Evolutionary conservation across 1,284 basidiomycete genomes (phyloP).

Genomic region (Jaminaea rosea): DNA sequence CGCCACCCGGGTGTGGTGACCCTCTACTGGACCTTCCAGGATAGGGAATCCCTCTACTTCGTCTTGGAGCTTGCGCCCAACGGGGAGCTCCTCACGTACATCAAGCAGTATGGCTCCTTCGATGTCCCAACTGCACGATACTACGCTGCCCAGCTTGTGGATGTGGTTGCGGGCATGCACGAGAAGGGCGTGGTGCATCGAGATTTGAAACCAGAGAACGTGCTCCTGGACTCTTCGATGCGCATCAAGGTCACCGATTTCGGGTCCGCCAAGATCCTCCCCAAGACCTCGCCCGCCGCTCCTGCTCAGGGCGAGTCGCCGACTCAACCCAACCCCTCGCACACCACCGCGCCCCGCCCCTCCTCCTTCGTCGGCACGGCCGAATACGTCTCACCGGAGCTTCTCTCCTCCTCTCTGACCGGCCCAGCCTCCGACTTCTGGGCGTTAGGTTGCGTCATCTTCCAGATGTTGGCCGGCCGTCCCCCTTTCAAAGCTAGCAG

Average conservation of each 20-base stretch:
- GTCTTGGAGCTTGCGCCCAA: constrained; percentile 43
- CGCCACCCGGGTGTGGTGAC: constrained; percentile 41
- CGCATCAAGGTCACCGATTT: constrained; percentile 44
- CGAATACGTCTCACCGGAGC: constrained; percentile 88
- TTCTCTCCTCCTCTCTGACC: constrained; percentile 59
- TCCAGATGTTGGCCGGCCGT: constrained; percentile 53
- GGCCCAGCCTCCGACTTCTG: constrained; percentile 53
- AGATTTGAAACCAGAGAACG: constrained; percentile 43
- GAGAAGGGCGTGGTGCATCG: constrained; percentile 36
- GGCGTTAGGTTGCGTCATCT: constrained; percentile 56
- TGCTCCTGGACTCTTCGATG: constrained; percentile 32
- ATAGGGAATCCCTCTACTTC: constrained; percentile 43
- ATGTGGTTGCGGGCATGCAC: constrained; percentile 40
- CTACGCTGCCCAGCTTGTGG: constrained; percentile 39
- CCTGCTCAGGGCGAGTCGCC: too few species aligned
- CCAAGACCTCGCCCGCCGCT: too few species aligned
- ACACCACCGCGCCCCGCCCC: constrained; percentile 40
- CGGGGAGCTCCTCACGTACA: constrained; percentile 39
- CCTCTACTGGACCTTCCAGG: constrained; percentile 45
- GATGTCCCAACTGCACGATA: constrained; percentile 23
- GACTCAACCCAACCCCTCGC: background rate
- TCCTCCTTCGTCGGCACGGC: constrained; percentile 92
- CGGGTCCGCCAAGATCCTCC: constrained; percentile 38
- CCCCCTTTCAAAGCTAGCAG: constrained; percentile 55
- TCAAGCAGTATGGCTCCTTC: constrained; percentile 37